Evolutionary conservation across 129 eudicot genomes (phyloP), one percentile per base, ranked within the genome.

Genomic region (Apium graveolens): DNA sequence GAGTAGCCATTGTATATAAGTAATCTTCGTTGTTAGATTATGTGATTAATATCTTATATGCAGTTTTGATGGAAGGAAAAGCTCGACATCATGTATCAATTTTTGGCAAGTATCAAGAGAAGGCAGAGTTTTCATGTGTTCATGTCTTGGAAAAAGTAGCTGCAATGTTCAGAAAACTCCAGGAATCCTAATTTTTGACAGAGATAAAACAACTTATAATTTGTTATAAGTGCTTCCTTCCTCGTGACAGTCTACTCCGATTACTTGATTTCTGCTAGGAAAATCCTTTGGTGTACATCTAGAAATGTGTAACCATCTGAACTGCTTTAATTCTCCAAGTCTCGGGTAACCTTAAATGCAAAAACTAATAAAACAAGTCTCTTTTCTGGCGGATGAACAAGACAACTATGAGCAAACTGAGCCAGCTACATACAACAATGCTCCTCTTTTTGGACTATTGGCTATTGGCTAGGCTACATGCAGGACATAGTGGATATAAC

Each of bases 391-490:
- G 48, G 98, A 95, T 80, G 81, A 95, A 53, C 89, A 97, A 39
- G 91, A 91, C 82, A 95, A 95, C 43, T 95, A 91, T 34, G 97
- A 95, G 85, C 98, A 95, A 81, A 95, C 98, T 29, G 98, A 93
- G 87, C 98, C 98, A 43, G 98, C 98, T 66, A 93, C 98, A 31
- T 95, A 95, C 77, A 95, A 95, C 90, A 95, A 95, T 76, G 98
- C 98, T 69, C 98, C 98, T 29, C 89, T 95, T 80, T 76, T 95
- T 41, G 98, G 98, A 35, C 68, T 95, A 24, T 80, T 95, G 82
- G n/a, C n/a, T n/a, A n/a, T n/a, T n/a, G n/a, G 97, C 98, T 16
- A 80, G 98, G 77, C 82, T 95, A 21, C 79, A 84, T 75, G 87
- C 82, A 5, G 98, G 98, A 51, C 97, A 86, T 65, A 48, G 83